Base-by-base conservation (phyloP, 1,284 basidiomycete species). In the Laetiporus sulphureus region DNA sequence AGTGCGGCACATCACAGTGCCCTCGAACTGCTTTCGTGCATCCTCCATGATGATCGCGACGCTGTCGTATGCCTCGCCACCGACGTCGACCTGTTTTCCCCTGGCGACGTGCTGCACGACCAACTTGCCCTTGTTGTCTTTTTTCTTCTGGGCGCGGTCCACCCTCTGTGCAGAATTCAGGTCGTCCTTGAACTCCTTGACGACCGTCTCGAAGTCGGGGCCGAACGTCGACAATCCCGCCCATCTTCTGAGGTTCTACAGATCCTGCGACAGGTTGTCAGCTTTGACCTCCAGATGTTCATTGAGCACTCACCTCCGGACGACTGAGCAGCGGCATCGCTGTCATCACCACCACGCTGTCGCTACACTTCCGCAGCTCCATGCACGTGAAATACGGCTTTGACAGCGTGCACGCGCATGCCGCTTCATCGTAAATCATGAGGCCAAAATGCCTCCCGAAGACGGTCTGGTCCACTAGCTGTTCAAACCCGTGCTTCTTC, bases 1-100 rank as follows among this genome's bases (percentile, higher is more conserved):
- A 2, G 42, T 47, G n/a, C 42, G 38, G 1, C 42, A 35, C 21
- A 47, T 37, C 5, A 38, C 32, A 15, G 16, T 29, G 32, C 29
- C 37, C 12, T 4, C 10, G 32, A 32, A 38, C 6, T 16, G 6
- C 13, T 2, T 13, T 16, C 36, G 41, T 12, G 35, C n/a, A 4
- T 20, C 20, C 11, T 3, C 12, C 25, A 40, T 42, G n/a, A 24
- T 8, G 25, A 22, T 6, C 32, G 7, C 32, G 16, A 8, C 32
- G 32, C 32, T 16, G 7, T 11, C 32, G 15, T 32, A 32, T 32
- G 15, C 15, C 16, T 15, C 13, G 25, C 7, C 13, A 13, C n/a
- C 7, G 25, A 27, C 13, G 25, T 7, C 7, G 25, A 27, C 8
- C 8, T 13, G 7, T 27, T 27, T 7, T 7, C 25, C 25, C 7